These are phyloP conservation scores for Scleromitrula shiraiana DNA, from an alignment of 2,329 filamentous ascomycete species.

Conservation along the genomic window DNA sequence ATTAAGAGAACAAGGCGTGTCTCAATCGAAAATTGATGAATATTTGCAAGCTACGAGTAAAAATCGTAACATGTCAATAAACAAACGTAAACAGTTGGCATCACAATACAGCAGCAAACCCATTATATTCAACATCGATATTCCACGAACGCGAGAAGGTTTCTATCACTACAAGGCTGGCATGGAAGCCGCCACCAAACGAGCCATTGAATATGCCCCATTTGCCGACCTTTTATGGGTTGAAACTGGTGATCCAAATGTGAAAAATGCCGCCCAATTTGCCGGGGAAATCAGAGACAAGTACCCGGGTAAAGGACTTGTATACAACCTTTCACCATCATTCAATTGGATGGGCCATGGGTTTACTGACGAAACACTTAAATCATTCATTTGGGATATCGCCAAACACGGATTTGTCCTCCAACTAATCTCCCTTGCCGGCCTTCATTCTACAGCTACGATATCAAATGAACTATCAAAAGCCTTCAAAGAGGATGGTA, in stretches of 20 bases:
- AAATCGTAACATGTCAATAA: constrained; percentile 69
- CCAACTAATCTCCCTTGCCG: constrained; percentile 59
- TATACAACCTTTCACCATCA: constrained; percentile 92
- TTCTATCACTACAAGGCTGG: constrained; percentile 87
- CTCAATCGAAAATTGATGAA: constrained; percentile 53
- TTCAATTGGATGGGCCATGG: constrained; percentile 99
- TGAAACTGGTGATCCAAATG: constrained; percentile 84
- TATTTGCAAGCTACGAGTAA: constrained; percentile 56
- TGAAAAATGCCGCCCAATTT: constrained; percentile 67
- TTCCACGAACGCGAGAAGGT: constrained; percentile 86
- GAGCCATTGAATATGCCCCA: constrained; percentile 82
- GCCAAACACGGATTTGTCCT: constrained; percentile 75
- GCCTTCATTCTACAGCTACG: constrained; percentile 57
- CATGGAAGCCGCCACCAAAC: constrained; percentile 81
- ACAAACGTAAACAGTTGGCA: constrained; percentile 67
- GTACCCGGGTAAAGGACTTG: constrained; percentile 75
- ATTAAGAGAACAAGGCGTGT: constrained; percentile 56
- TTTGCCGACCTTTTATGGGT: constrained; percentile 96
- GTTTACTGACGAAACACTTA: constrained; percentile 73
- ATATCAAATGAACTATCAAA: constrained; percentile 67
- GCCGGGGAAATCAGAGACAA: constrained; percentile 64
- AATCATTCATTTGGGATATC: constrained; percentile 94
- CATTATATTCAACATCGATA: constrained; percentile 82
- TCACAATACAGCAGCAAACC: constrained; percentile 56
- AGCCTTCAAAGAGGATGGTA: constrained; percentile 81